phyloP scores from a whole-genome alignment of 306 rosid genomes.

The Sicyos edulis region DNA sequence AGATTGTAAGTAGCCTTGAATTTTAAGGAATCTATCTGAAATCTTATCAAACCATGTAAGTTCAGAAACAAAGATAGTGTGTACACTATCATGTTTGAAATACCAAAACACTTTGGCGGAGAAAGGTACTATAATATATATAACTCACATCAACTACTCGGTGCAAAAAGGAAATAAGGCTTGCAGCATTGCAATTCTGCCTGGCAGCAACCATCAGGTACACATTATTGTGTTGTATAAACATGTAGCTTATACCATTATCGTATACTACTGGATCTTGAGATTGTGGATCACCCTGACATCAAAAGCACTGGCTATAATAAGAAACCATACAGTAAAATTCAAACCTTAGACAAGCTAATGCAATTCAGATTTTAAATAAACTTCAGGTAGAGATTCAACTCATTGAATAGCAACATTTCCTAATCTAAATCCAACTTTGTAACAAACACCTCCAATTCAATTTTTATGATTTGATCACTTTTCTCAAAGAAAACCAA shows the following conservation, averaged over 20 bases:
- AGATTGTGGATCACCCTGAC: conserved; percentile 87
- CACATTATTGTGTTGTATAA: conserved; percentile 87
- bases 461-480: too few relatives aligned
- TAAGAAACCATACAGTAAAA: conserved; percentile 6
- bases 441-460: too few relatives aligned
- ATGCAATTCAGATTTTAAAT: background rate
- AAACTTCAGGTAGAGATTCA: background rate
- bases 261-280: conserved; percentile 88
- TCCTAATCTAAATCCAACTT: background rate
- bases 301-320: background rate
- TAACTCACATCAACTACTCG: conserved; percentile 76
- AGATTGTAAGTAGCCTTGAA: background rate
- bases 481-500: too few relatives aligned
- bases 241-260: conserved; percentile 85
- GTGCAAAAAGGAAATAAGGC: conserved; percentile 83
- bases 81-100: background rate
- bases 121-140: conserved; percentile 3
- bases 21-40: too few relatives aligned
- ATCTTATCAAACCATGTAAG: too few relatives aligned
- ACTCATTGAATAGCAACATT: background rate
- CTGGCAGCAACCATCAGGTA: conserved; percentile 83
- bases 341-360: background rate
- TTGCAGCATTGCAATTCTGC: conserved; percentile 96
- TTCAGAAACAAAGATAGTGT: too few relatives aligned
- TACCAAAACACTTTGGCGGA: background rate